A percentile compares a stretch with the other conserved stretches of the same genome.
Conservation (phyloP, 2,329 filamentous ascomycete genomes). For the Seiridium cupressi region DNA sequence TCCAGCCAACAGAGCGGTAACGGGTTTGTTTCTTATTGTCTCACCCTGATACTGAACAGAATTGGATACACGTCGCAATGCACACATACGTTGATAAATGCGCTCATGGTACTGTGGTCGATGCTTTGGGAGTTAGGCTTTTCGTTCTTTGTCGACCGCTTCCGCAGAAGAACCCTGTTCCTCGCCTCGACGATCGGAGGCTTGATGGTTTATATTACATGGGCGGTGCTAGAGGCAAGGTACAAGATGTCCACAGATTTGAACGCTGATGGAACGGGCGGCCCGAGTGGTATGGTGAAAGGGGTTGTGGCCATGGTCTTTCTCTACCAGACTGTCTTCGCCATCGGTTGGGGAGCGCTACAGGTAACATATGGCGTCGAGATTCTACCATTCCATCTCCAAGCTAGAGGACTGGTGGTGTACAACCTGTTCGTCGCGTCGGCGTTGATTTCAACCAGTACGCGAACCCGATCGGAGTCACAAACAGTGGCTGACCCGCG, state of each 20-base stretch:
- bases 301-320: conserved; percentile 32
- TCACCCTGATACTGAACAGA: conserved; percentile 31
- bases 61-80: conserved; percentile 23
- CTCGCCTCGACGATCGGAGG: conserved; percentile 18
- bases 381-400: conserved; percentile 30
- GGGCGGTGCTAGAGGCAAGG: conserved; percentile 20
- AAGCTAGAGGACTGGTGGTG: conserved; percentile 14
- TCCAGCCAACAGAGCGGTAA: conserved; percentile 15
- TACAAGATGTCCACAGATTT: conserved; percentile 26
- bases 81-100: conserved; percentile 31
- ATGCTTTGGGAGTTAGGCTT: conserved; percentile 44
- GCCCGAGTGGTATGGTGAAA: conserved; percentile 9
- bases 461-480: conserved; percentile 20
- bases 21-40: conserved; percentile 30
- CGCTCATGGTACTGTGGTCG: conserved; percentile 45
- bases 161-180: conserved; percentile 22
- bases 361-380: conserved; percentile 30
- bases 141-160: conserved; percentile 32
- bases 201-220: conserved; percentile 13
- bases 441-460: conserved; percentile 22
- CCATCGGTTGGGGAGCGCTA: conserved; percentile 29
- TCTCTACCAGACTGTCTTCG: conserved; percentile 31
- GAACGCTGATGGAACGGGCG: conserved; percentile 15
- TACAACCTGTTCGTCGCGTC: conserved; percentile 27
- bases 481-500: conserved; percentile 13